Evolutionary conservation across 2,329 filamentous ascomycete species (phyloP), one percentile per base, ranked within the genome.

Genomic region (Nothophoma quercina): DNA sequence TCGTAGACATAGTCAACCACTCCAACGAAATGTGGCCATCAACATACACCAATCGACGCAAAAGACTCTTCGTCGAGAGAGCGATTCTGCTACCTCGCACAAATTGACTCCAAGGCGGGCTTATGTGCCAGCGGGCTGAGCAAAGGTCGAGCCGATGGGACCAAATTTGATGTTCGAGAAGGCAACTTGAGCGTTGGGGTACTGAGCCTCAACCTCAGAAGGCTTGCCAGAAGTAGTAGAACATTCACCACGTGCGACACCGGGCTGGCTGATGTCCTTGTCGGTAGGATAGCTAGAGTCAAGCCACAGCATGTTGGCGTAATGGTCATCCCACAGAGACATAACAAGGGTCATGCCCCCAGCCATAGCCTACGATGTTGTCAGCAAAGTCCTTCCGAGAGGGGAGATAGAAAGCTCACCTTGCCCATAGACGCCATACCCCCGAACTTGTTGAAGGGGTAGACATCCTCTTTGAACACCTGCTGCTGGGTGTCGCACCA

Each of bases 271-370:
- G 8, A 60, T 42, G 40, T 72, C 61, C 46, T 58, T 66, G 47
- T 73, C 65, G 34, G 77, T 75, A 15, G 87, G 86, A 75, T 83
- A 88, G 63, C 76, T 82, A 57, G 81, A 83, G 76, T 91, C 41
- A 10, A 51, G 30, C 49, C 88, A 91, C 64, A 88, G 81, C 87
- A 91, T 90, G 73, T 88, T 81, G 64, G 81, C 74, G 59, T 83
- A 75, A 74, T 89, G 83, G 71, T 89, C 87, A 66, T 88, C 84
- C 80, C 81, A 83, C 53, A 86, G 73, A 40, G 77, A 80, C 78
- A 89, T 79, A 52, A 87, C 84, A 8, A 88, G 78, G 21, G 86
- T 84, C 83, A 87, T 85, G 13, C 84, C 84, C 23, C 29, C 26
- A n/a, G 38, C 79, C 80, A 83, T 56, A 84, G 73, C 44, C 76